Evolutionary conservation across 176 grass and related monocot genomes (phyloP).

Genomic region (Triticum timopheevii): DNA sequence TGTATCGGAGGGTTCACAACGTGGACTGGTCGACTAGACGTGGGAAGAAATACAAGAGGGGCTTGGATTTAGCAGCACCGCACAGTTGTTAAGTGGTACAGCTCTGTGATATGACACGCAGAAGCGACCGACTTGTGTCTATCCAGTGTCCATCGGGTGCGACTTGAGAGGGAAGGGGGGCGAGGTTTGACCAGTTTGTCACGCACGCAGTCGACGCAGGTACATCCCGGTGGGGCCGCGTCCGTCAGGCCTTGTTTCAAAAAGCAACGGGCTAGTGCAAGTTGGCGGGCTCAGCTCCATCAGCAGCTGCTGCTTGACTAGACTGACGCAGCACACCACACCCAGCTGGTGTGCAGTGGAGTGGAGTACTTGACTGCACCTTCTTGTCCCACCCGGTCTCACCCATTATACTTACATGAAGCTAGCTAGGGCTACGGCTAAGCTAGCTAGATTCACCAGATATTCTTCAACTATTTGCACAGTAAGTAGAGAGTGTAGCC

Average conservation of each 20-base stretch:
- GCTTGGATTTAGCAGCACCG: too few species aligned
- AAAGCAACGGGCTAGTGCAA: background rate
- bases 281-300: background rate
- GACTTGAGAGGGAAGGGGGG: background rate
- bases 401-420: background rate
- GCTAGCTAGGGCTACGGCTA: background rate
- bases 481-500: too few species aligned
- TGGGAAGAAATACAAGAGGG: too few species aligned
- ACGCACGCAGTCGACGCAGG: background rate
- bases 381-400: background rate
- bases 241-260: background rate
- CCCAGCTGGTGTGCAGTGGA: background rate
- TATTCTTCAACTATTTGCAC: background rate
- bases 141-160: background rate
- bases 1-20: too few species aligned
- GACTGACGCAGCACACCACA: background rate
- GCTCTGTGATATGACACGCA: background rate
- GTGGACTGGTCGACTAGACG: too few species aligned
- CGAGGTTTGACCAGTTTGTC: background rate
- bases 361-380: slow-evolving; percentile 16
- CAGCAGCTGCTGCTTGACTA: background rate
- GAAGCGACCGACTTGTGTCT: background rate
- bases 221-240: background rate
- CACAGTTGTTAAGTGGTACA: too few species aligned
- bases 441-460: background rate